Conservation (phyloP, 805 yeast species). For the Zygosaccharomyces rouxii region DNA sequence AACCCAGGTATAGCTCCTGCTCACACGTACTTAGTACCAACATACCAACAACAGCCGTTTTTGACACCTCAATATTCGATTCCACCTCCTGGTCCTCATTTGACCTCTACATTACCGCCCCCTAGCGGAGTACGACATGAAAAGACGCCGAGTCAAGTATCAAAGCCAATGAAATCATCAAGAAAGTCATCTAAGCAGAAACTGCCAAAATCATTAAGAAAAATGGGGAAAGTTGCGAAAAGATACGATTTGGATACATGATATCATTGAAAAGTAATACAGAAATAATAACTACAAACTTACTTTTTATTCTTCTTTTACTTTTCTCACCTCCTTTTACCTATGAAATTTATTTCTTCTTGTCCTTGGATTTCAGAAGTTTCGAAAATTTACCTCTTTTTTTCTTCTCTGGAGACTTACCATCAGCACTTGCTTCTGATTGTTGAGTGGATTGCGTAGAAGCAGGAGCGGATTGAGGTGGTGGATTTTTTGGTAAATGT, state of each 20-base stretch:
- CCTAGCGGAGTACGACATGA: background rate
- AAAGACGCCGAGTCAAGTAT: background rate
- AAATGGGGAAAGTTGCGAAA: constrained; percentile 26
- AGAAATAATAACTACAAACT: background rate
- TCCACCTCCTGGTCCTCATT: background rate
- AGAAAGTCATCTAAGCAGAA: constrained; percentile 7
- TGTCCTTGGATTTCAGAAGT: constrained; percentile 37
- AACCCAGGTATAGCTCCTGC: background rate
- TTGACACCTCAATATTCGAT: background rate
- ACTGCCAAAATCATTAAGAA: constrained; percentile 28
- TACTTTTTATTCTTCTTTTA: background rate
- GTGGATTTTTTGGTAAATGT: constrained; percentile 16
- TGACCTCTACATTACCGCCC: background rate
- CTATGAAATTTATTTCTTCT: constrained; percentile 3
- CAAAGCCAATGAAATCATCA: background rate
- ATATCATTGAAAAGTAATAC: background rate
- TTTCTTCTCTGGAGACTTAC: constrained; percentile 25
- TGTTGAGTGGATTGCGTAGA: constrained; percentile 7
- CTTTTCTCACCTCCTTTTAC: background rate
- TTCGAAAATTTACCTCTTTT: constrained; percentile 46
- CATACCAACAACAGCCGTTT: background rate
- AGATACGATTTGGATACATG: constrained; percentile 24
- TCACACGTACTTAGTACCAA: no score
- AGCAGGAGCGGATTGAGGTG: constrained; percentile 12
- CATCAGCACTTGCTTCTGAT: constrained; percentile 8